Evolutionary conservation across 2,329 filamentous ascomycete species (phyloP), one percentile per base, ranked within the genome.

Genomic region (Geosmithia putterillii): DNA sequence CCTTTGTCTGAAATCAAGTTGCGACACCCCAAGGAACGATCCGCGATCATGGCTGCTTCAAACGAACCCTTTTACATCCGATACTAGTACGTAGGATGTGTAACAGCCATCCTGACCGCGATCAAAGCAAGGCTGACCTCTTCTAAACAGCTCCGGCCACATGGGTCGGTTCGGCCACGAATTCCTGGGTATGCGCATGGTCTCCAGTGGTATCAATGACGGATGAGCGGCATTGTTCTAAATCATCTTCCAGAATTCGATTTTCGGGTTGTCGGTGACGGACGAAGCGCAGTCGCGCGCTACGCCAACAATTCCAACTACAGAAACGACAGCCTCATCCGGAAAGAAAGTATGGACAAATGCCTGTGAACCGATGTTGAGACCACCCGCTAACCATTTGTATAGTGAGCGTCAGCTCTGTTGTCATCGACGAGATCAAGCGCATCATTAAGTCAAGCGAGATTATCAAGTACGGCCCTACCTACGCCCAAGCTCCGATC

Each of bases 271-370:
- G 77, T 96, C 39, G 87, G 87, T 44, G 92, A 98, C 61, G 92
- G 92, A 42, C 80, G 86, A 48, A 95, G 89, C 59, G 92, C 92
- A 7, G 86, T 92, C 42, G 88, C 90, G 25, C 82, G 92, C 65
- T 98, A 98, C 67, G 92, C 92, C 50, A 98, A 98, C 73, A 98
- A 98, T 66, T 96, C 90, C 45, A 98, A 98, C 67, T 98, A 98
- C 68, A 82, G 92, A 57, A 98, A 98, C 66, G 92, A 98, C 62
- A 95, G 89, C 49, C 70, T 98, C 53, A 98, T 98, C 59, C 84
- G 92, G 51, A 98, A 98, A 89, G 92, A 98, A 71, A 98, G 92
- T 95, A 71, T 54, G 88, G 64, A 3, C 15, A 18, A 18, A 5
- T 38, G 6, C 12, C n/a, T 19, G n/a, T 17, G n/a, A 25, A 17